Base-by-base conservation (phyloP, 2,329 filamentous ascomycete species). In the Metarhizium guizhouense region DNA sequence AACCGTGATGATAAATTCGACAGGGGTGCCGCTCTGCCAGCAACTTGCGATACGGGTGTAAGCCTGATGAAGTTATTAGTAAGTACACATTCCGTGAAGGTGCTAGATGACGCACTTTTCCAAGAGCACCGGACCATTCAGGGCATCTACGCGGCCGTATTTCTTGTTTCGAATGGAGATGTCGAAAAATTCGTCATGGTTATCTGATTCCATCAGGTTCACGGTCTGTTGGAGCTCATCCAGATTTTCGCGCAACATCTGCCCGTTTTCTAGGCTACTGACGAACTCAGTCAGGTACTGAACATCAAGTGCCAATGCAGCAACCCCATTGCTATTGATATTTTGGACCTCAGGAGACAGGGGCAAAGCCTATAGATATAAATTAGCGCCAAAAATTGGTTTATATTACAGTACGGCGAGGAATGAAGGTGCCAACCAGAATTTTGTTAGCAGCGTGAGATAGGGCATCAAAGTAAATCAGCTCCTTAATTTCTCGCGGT, bases 121-220 rank as follows among this genome's bases (percentile, higher is more conserved):
- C n/a, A 99, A 72, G 59, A 99, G 69, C 45, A 90, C 77, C 0
- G 92, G 90, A 0, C 93, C 94, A 68, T 95, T 95, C 68, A 95
- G 78, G 53, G 90, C 88, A 72, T 97, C 90, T 38, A 99, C 95
- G 54, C 90, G 86, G 16, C 91, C 88, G 68, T 96, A 99, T 68
- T 96, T 95, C 74, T 88, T 92, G 72, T 96, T 96, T 53, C 91
- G 79, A 14, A 87, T 88, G 5, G 87, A 88, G 52, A 94, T 87
- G 67, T 99, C 94, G 69, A 94, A 99, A 71, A 96, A 99, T 70
- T 97, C 93, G 61, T 97, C 92, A n/a, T 90, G 84, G 64, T 95
- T 95, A 45, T 95, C 90, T 1, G 82, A 83, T 66, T 89, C 85
- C 81, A 99, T 88, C 30, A 99, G 78, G 57, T 88, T 84, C 50